Evolutionary conservation across 2,329 filamentous ascomycete genomes (phyloP), one percentile per base, ranked within the genome.

Genomic region (Septoria petroselini): DNA sequence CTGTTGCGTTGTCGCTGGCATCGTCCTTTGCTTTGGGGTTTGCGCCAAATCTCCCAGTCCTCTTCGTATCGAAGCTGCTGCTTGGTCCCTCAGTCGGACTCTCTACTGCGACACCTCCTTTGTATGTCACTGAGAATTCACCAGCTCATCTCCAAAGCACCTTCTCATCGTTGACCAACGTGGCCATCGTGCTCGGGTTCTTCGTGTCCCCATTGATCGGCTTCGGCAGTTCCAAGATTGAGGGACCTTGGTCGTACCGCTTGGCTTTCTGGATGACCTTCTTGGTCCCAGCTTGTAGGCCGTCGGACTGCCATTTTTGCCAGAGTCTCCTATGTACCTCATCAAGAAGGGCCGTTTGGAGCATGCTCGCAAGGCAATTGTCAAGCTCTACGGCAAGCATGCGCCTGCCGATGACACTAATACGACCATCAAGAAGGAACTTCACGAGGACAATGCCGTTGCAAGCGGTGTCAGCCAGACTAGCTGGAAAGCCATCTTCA

Each of bases 291-390:
- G 53, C 52, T 17, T 59, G 1, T 61, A 62, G 29, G 43, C 54
- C 15, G 43, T 58, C 23, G 60, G 55, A 15, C 50, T 61, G 9
- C 60, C 60, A 5, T 62, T 63, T 46, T 84, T 95, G 78, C 89
- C 90, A 0, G 91, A 96, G 69, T 94, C 87, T 11, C 91, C 91
- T 27, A 78, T 91, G 17, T 95, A 88, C 85, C 76, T 95, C 23
- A 85, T 94, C 27, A 85, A 84, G 65, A 81, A 78, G 3, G 84
- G 83, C 2, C 75, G 76, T 39, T 75, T 77, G 3, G 72, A 71
- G 2, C 78, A 80, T 53, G 91, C 90, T 3, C 79, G 78, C 38
- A 56, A 56, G 40, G 57, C 60, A n/a, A 46, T 58, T 23, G 11
- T 60, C 25, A 54, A 50, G 29, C 55, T 62, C 7, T 62, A 55